Percentiles rank a stretch among this genome's conserved stretches.
These are phyloP conservation scores for Penicillium psychrofluorescens DNA, from an alignment of 495 filamentous ascomycete species.

Conservation along the genomic window DNA sequence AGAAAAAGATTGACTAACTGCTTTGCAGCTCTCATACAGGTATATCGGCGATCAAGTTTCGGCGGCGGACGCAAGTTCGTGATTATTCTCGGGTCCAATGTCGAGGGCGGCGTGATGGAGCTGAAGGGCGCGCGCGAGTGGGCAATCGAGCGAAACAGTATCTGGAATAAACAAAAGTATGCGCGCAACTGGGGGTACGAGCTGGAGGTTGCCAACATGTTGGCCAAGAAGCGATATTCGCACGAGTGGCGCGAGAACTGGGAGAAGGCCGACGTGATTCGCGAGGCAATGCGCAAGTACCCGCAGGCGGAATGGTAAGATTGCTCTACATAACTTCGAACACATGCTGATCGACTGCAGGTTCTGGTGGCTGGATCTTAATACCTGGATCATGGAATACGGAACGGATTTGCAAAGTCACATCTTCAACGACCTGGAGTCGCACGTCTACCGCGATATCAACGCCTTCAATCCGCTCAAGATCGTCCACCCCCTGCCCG, in stretches of 20 bases:
- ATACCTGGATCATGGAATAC: slow-evolving; percentile 97
- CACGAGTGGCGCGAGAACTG: slow-evolving; percentile 99
- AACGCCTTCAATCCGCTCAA: slow-evolving; percentile 93
- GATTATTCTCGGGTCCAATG: slow-evolving; percentile 87
- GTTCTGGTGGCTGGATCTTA: slow-evolving; percentile 99
- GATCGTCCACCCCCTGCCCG: slow-evolving; percentile 73
- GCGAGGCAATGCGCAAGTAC: slow-evolving; percentile 86
- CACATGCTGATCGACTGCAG: too few relatives aligned
- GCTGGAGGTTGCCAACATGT: slow-evolving; percentile 94
- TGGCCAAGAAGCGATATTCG: slow-evolving; percentile 95
- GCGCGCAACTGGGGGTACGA: slow-evolving; percentile 87
- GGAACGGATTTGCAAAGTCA: slow-evolving; percentile 84
- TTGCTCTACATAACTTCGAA: too few relatives aligned
- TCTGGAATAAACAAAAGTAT: slow-evolving; percentile 90
- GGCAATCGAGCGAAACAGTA: slow-evolving; percentile 95
- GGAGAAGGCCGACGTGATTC: slow-evolving; percentile 96
- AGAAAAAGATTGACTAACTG: too few relatives aligned
- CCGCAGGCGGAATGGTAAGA: slow-evolving; percentile 76
- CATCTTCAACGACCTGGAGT: slow-evolving; percentile 72
- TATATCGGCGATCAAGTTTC: slow-evolving; percentile 51
- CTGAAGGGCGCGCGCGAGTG: slow-evolving; percentile 97
- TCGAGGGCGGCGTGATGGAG: slow-evolving; percentile 96
- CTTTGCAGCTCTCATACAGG: slow-evolving; percentile 24
- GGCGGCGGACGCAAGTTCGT: slow-evolving; percentile 89
- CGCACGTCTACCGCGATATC: slow-evolving; percentile 88